Evolutionary conservation across 805 yeast genomes (phyloP).

Genomic region (Clavispora vitiphila): DNA sequence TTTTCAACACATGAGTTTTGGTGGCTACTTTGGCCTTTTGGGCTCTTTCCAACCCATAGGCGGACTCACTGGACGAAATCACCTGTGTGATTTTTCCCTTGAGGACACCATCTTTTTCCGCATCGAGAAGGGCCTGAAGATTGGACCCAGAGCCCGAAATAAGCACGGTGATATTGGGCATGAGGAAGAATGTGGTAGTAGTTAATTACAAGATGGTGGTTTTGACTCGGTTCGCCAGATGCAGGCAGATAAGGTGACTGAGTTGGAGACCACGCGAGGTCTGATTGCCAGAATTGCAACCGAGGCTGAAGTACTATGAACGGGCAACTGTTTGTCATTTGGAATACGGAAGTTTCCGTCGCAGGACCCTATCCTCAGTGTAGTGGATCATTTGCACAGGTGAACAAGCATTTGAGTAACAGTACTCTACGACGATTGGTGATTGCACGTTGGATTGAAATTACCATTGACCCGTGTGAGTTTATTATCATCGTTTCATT

Average conservation of each 20-base stretch:
- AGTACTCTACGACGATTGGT: no score
- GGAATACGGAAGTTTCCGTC: no score
- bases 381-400: no score
- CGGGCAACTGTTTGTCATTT: no score
- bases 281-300: no score
- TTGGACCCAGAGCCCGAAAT: conserved; percentile 97
- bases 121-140: conserved; percentile 88
- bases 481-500: no score
- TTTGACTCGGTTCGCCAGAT: conserved; percentile 2
- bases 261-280: no score
- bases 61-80: conserved; percentile 79
- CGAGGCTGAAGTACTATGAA: no score
- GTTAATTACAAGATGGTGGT: neutral
- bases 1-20: conserved; percentile 61
- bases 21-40: conserved; percentile 64
- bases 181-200: neutral
- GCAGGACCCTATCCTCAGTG: no score
- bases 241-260: neutral
- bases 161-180: conserved; percentile 54
- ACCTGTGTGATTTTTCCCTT: conserved; percentile 66
- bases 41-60: conserved; percentile 85
- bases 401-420: no score
- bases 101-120: conserved; percentile 38
- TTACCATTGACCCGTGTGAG: no score
- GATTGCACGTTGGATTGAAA: no score